Evolutionary conservation across 805 yeast genomes (phyloP).

Genomic region (Pichia eremophila): DNA sequence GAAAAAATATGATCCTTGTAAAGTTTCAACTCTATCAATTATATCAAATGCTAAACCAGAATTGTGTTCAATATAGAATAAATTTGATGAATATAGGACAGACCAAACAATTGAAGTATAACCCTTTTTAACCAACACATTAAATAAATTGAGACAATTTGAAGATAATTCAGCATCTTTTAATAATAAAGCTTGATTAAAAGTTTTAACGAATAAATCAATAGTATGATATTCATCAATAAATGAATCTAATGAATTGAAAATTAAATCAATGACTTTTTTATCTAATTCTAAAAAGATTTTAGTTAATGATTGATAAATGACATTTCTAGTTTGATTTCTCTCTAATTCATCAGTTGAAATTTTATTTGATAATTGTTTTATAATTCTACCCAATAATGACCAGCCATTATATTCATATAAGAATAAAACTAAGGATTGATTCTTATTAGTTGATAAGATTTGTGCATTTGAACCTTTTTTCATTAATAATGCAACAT

Average conservation of each 20-base stretch:
- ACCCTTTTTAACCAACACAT: slow-evolving; percentile 33
- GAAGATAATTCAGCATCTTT: slow-evolving; percentile 39
- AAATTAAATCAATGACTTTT: slow-evolving; percentile 19
- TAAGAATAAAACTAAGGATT: slow-evolving; percentile 49
- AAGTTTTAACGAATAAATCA: slow-evolving; percentile 53
- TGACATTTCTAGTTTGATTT: slow-evolving; percentile 33
- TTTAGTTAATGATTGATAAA: slow-evolving; percentile 41
- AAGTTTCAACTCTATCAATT: slow-evolving; percentile 65
- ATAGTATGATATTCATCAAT: slow-evolving; percentile 25
- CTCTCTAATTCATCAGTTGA: slow-evolving; percentile 30
- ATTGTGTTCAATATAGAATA: slow-evolving; percentile 51
- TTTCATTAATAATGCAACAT: slow-evolving; percentile 34
- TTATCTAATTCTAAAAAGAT: slow-evolving; percentile 33
- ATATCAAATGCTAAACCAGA: slow-evolving; percentile 57
- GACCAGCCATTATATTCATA: slow-evolving; percentile 84
- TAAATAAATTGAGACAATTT: slow-evolving; percentile 40
- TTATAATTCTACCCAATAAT: slow-evolving; percentile 65
- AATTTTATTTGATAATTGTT: slow-evolving; percentile 41
- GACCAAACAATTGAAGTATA: slow-evolving; percentile 73
- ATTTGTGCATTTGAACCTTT: slow-evolving; percentile 59
- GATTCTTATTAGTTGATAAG: slow-evolving; percentile 3
- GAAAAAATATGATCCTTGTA: slow-evolving; percentile 56
- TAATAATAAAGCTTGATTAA: slow-evolving; percentile 57
- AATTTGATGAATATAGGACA: slow-evolving; percentile 54
- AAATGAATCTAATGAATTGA: slow-evolving; percentile 28